Evolutionary conservation across 2,329 filamentous ascomycete genomes (phyloP).

Genomic region (Plenodomus lindquistii): DNA sequence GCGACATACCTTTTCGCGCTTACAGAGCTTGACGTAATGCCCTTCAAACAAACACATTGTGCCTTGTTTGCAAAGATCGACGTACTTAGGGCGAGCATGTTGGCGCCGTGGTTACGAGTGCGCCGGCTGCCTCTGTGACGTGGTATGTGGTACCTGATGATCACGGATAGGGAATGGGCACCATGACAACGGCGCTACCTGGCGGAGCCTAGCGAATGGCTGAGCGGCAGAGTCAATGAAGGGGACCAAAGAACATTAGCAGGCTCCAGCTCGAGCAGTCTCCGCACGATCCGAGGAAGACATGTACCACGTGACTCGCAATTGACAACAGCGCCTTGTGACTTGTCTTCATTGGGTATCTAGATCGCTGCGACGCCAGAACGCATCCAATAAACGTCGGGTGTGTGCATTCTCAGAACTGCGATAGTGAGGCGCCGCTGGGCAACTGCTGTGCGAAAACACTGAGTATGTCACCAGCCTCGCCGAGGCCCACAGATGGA

Average conservation of each 20-base stretch:
- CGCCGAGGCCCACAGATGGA: slow-evolving; percentile 28
- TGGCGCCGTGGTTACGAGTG: slow-evolving; percentile 16
- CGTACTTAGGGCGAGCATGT: slow-evolving; percentile 1
- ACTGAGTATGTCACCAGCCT: slow-evolving; percentile 38
- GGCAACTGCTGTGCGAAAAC: slow-evolving; percentile 32
- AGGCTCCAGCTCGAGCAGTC: too few relatives aligned
- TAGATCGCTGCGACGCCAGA: background rate
- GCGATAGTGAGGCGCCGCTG: slow-evolving; percentile 15
- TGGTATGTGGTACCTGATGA: slow-evolving; percentile 17
- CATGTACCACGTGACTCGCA: background rate
- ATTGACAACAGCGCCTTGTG: background rate
- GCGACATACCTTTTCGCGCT: too few relatives aligned
- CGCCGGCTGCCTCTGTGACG: slow-evolving; percentile 18
- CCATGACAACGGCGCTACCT: slow-evolving; percentile 14
- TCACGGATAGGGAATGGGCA: slow-evolving; percentile 1
- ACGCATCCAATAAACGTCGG: background rate
- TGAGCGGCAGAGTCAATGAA: background rate
- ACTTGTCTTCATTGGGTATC: slow-evolving; percentile 8
- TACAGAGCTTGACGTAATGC: slow-evolving; percentile 2
- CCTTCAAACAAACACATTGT: background rate
- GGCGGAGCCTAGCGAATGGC: background rate
- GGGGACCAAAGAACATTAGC: background rate
- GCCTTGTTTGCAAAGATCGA: slow-evolving; percentile 2
- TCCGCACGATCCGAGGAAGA: background rate
- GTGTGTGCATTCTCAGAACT: slow-evolving; percentile 5